Evolutionary conservation across 768 basidiomycete species (phyloP).

Genomic region (Suillus weaverae): DNA sequence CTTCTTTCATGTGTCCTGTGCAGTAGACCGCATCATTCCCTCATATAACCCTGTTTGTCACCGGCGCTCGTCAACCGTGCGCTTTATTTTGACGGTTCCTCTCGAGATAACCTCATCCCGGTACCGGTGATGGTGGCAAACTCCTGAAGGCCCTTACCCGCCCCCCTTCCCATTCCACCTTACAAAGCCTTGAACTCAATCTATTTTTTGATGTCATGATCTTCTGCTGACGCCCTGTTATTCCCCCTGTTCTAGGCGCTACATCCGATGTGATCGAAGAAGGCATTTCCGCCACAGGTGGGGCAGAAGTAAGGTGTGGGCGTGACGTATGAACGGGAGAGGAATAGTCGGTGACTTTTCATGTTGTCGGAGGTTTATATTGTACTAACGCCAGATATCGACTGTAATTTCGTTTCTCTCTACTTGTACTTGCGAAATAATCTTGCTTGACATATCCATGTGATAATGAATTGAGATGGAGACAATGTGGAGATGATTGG

Average conservation of each 20-base stretch:
- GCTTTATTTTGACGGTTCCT: neutral
- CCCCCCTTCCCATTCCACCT: neutral
- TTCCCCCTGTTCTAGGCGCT: neutral
- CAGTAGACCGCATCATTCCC: neutral
- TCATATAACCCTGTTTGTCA: neutral
- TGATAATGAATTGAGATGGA: neutral
- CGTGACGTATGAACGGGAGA: neutral
- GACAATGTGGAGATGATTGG: neutral
- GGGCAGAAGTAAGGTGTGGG: neutral
- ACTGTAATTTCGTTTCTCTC: neutral
- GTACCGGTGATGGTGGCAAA: neutral
- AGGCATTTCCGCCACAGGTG: neutral
- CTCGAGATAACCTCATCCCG: slow-evolving; percentile 1
- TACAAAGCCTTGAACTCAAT: slow-evolving; percentile 6
- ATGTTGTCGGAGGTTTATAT: neutral
- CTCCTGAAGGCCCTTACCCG: neutral
- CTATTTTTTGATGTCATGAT: neutral
- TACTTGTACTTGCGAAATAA: neutral
- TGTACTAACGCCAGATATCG: neutral
- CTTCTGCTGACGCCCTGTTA: neutral
- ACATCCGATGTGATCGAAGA: neutral
- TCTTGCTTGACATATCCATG: neutral
- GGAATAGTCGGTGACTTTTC: neutral
- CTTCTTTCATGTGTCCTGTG: neutral
- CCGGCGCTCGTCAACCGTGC: neutral